Conservation (phyloP, 768 basidiomycete species). For the Sarcodon sp. region DNA sequence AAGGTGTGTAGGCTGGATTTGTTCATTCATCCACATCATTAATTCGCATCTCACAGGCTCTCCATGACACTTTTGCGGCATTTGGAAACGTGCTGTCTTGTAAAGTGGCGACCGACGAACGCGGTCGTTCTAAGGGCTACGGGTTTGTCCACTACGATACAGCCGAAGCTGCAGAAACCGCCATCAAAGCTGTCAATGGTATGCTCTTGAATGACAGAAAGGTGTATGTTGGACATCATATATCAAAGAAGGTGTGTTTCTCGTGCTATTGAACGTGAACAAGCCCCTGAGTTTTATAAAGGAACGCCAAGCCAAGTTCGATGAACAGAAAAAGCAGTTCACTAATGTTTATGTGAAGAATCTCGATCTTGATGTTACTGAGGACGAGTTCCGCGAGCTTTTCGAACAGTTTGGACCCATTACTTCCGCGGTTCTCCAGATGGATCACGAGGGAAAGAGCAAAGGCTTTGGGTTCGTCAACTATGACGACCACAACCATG, state of each 20-base stretch:
- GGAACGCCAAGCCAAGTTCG: slow-evolving; percentile 97
- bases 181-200: slow-evolving; percentile 97
- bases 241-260: slow-evolving; percentile 79
- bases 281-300: slow-evolving; percentile 12
- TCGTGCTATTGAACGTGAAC: not conserved
- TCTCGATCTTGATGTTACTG: slow-evolving; percentile 69
- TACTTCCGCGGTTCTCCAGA: slow-evolving; percentile 78
- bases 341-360: slow-evolving; percentile 99
- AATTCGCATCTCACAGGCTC: slow-evolving; percentile 43
- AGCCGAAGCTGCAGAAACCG: slow-evolving; percentile 86
- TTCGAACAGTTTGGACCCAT: slow-evolving; percentile 71
- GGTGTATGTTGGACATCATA: slow-evolving; percentile 95
- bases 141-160: slow-evolving; percentile 99
- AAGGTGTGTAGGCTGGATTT: slow-evolving; percentile 38
- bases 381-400: slow-evolving; percentile 77
- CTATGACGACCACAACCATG: slow-evolving; percentile 87
- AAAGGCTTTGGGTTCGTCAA: slow-evolving; percentile 99
- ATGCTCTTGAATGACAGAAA: slow-evolving; percentile 99
- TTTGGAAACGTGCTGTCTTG: slow-evolving; percentile 98
- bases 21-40: not conserved
- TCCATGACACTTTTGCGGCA: slow-evolving; percentile 98
- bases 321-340: slow-evolving; percentile 94
- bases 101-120: slow-evolving; percentile 97
- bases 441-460: slow-evolving; percentile 84
- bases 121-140: slow-evolving; percentile 92